phyloP scores from a whole-genome alignment of 768 basidiomycete genomes.

The Nevesoporus exiguus region DNA sequence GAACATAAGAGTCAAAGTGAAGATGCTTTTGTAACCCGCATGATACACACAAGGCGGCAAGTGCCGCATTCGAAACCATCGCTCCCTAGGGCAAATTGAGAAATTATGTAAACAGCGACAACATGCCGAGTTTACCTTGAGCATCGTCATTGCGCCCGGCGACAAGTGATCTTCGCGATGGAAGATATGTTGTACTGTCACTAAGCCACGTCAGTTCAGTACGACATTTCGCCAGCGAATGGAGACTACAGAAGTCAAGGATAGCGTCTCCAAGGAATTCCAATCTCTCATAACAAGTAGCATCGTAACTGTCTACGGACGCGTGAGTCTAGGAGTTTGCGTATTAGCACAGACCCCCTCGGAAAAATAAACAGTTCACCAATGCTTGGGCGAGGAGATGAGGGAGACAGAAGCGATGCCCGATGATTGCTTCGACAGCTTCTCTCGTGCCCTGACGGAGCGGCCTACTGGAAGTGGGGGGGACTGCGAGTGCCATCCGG shows the following conservation, averaged over 20 bases:
- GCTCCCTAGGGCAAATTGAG: constrained; percentile 48
- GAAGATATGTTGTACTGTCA: constrained; percentile 71
- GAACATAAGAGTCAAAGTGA: constrained; percentile 50
- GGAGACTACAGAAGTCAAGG: constrained; percentile 69
- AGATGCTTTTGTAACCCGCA: constrained; percentile 64
- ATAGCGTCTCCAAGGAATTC: constrained; percentile 88
- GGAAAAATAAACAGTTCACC: constrained; percentile 38
- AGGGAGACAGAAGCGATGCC: constrained; percentile 57
- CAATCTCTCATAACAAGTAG: constrained; percentile 65
- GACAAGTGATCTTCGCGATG: constrained; percentile 58
- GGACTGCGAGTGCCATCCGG: constrained; percentile 42
- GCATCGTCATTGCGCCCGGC: constrained; percentile 73
- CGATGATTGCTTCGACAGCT: constrained; percentile 61
- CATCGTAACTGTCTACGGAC: constrained; percentile 53
- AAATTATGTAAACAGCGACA: not conserved
- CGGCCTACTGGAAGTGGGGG: constrained; percentile 42
- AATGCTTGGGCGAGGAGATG: constrained; percentile 70
- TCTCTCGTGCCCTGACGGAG: constrained; percentile 47
- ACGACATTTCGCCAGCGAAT: not conserved
- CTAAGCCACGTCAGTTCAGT: constrained; percentile 36
- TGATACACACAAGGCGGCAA: constrained; percentile 73
- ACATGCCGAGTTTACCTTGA: constrained; percentile 51
- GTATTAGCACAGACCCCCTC: constrained; percentile 7
- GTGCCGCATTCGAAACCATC: constrained; percentile 80
- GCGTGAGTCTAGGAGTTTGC: constrained; percentile 57